phyloP scores from a whole-genome alignment of 1,139 yeast species.

The Geotrichum citri-aurantii region DNA sequence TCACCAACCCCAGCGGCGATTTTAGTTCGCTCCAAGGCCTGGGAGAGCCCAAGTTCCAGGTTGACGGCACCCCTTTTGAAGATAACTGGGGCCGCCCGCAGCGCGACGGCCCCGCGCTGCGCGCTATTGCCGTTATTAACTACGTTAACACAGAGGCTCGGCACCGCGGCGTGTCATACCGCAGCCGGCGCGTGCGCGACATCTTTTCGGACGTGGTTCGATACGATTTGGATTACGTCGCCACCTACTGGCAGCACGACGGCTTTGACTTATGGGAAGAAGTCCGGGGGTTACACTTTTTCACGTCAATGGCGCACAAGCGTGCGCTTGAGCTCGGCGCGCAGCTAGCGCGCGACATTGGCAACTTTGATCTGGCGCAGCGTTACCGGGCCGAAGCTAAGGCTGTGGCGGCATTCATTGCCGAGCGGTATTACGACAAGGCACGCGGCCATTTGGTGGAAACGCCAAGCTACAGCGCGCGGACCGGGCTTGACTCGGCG shows the following conservation, averaged over 20 bases:
- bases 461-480: constrained; percentile 48
- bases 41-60: constrained; percentile 85
- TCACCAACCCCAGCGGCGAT: constrained; percentile 62
- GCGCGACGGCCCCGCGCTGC: constrained; percentile 86
- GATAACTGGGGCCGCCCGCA: constrained; percentile 93
- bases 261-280: constrained; percentile 98
- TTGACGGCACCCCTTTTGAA: constrained; percentile 58
- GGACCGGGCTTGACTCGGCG: constrained; percentile 80
- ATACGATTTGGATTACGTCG: constrained; percentile 65
- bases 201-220: constrained; percentile 45
- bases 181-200: constrained; percentile 12
- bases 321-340: constrained; percentile 62
- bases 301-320: constrained; percentile 69
- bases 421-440: constrained; percentile 27
- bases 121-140: constrained; percentile 59
- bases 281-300: constrained; percentile 64
- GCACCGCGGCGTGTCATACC: constrained; percentile 26
- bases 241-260: constrained; percentile 53
- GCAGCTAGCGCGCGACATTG: constrained; percentile 39
- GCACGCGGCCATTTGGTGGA: constrained; percentile 57
- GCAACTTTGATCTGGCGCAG: constrained; percentile 36
- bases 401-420: constrained; percentile 40
- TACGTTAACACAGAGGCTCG: constrained; percentile 46
- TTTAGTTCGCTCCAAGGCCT: constrained; percentile 50
- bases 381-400: constrained; percentile 27